Conservation (phyloP, 495 filamentous ascomycete genomes). For the Penicillium herquei region DNA sequence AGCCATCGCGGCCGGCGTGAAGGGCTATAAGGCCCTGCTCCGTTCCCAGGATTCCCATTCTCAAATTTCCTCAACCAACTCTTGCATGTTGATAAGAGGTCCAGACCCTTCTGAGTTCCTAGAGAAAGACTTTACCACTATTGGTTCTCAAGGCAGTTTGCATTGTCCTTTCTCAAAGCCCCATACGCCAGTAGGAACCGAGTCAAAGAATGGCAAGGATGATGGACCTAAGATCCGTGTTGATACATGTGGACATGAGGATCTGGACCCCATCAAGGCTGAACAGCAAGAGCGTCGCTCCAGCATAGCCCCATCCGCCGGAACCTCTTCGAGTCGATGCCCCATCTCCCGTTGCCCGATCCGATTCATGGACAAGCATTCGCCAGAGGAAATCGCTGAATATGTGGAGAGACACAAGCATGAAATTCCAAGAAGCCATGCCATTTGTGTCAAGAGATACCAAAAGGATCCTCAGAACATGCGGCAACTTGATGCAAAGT, state of each 20-base stretch:
- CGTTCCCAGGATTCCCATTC: conserved; percentile 26
- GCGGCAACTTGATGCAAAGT: conserved; percentile 83
- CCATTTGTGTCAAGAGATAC: conserved; percentile 83
- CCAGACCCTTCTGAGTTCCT: conserved; percentile 31
- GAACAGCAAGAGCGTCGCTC: conserved; percentile 40
- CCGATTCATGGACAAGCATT: conserved; percentile 82
- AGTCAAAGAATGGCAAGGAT: conserved; percentile 21
- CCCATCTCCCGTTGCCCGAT: conserved; percentile 87
- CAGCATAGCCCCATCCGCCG: conserved; percentile 43
- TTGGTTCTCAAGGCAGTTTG: conserved; percentile 40
- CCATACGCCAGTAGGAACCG: conserved; percentile 29
- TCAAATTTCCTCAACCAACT: conserved; percentile 28
- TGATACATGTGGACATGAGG: conserved; percentile 35
- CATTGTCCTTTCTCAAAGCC: conserved; percentile 48
- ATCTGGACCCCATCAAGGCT: conserved; percentile 46
- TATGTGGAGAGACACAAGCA: conserved; percentile 93
- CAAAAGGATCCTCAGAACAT: conserved; percentile 80
- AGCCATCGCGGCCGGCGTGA: conserved; percentile 41
- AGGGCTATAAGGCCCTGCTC: conserved; percentile 39
- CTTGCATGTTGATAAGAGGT: conserved; percentile 39
- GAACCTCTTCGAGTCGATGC: conserved; percentile 60
- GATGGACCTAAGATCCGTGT: conserved; percentile 29
- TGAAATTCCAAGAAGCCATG: conserved; percentile 85
- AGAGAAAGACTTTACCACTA: conserved; percentile 49
- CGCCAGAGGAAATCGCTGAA: conserved; percentile 83